phyloP scores from a whole-genome alignment of 2,329 filamentous ascomycete genomes.

The Paraphaeosphaeria minitans region DNA sequence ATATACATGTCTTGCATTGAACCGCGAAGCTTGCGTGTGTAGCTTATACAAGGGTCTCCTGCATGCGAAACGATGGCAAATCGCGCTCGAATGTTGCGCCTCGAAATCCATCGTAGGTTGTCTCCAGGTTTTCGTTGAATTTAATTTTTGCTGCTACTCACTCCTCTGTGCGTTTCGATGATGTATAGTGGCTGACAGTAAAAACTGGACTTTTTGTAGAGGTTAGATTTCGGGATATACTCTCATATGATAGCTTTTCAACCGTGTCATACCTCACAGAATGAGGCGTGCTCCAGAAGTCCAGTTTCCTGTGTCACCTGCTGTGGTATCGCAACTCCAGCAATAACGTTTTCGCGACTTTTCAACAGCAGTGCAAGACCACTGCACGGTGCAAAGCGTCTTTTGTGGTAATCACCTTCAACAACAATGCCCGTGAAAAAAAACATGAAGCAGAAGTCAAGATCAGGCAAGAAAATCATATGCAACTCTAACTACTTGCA shows the following conservation, averaged over 20 bases:
- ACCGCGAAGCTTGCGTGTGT: not conserved
- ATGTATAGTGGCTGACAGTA: too few species aligned
- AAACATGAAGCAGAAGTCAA: not conserved
- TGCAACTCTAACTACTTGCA: constrained; percentile 3
- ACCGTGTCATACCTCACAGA: too few species aligned
- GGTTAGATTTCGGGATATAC: too few species aligned
- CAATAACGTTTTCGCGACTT: not conserved
- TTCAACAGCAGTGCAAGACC: too few species aligned
- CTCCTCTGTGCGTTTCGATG: too few species aligned
- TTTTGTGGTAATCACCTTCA: too few species aligned
- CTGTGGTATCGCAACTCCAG: not conserved
- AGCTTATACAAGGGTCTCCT: not conserved
- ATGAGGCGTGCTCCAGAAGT: too few species aligned
- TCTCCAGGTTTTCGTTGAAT: not conserved
- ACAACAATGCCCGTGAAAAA: too few species aligned
- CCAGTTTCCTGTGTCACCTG: too few species aligned
- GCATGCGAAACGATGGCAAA: not conserved
- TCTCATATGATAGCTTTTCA: too few species aligned
- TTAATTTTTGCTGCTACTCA: not conserved
- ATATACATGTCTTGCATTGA: constrained; percentile 7
- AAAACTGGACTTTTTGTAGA: too few species aligned
- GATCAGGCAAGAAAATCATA: not conserved
- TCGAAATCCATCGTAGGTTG: not conserved
- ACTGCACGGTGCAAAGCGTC: too few species aligned
- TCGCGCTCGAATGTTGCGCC: not conserved